These are phyloP conservation scores for Xylariaceae sp. DNA, from an alignment of 2,329 filamentous ascomycete species.

Conservation along the genomic window DNA sequence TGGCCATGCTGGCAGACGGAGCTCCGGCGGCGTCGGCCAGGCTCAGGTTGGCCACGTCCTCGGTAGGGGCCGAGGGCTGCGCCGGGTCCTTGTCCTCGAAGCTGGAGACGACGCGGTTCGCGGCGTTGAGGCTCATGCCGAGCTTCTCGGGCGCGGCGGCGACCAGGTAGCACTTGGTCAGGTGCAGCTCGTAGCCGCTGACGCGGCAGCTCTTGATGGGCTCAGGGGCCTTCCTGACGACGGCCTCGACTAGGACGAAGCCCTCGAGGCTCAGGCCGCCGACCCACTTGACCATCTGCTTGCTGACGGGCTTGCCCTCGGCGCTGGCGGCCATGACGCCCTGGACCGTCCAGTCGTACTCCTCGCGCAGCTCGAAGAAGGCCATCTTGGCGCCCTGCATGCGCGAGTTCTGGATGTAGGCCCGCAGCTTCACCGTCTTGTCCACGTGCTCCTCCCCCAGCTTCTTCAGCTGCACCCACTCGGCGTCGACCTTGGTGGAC, in stretches of 20 bases:
- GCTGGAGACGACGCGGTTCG: conserved; percentile 48
- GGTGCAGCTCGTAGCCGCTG: conserved; percentile 75
- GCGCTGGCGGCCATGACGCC: conserved; percentile 63
- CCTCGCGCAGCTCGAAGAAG: conserved; percentile 78
- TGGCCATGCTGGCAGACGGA: conserved; percentile 73
- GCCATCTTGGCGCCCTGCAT: conserved; percentile 86
- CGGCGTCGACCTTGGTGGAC: conserved; percentile 48
- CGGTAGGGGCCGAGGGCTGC: conserved; percentile 20
- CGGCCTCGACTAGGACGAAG: conserved; percentile 72
- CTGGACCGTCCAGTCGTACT: conserved; percentile 71
- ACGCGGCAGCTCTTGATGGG: conserved; percentile 84
- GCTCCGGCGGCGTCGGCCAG: conserved; percentile 30
- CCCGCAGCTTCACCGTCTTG: conserved; percentile 67
- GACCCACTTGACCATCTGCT: conserved; percentile 94
- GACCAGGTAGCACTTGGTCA: conserved; percentile 76
- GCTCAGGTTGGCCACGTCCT: conserved; percentile 33
- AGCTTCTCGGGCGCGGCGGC: conserved; percentile 53
- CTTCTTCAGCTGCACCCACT: conserved; percentile 52
- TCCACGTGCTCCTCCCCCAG: conserved; percentile 59
- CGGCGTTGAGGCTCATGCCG: conserved; percentile 48
- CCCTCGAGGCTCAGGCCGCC: conserved; percentile 69
- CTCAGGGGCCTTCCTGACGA: conserved; percentile 73
- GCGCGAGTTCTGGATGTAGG: conserved; percentile 79
- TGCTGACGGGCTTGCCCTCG: conserved; percentile 58
- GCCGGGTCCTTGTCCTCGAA: conserved; percentile 49